Evolutionary conservation across 495 filamentous ascomycete genomes (phyloP).

Genomic region (Lophiotrema nucula): DNA sequence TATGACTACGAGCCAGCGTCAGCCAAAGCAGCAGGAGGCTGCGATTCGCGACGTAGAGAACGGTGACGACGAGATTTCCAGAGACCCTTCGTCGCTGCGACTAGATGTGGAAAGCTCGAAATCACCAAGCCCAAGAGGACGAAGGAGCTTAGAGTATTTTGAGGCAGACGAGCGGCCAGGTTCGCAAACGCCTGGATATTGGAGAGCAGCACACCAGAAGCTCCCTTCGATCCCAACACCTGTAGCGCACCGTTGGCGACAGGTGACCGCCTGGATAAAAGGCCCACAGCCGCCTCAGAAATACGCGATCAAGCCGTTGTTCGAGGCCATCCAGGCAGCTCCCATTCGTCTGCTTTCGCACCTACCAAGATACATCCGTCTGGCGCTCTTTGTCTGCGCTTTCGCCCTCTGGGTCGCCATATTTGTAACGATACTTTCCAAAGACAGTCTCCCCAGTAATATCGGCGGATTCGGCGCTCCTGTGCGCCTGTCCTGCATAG

Average conservation of each 20-base stretch:
- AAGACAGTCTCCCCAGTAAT: conserved; percentile 7
- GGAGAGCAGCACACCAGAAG: too few species aligned
- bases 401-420: conserved; percentile 18
- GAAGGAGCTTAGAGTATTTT: too few species aligned
- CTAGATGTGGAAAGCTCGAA: too few species aligned
- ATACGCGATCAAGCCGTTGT: conserved; percentile 18
- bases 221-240: conserved; percentile 11
- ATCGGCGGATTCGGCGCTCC: conserved; percentile 20
- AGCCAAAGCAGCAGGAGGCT: too few species aligned
- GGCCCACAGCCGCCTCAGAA: conserved; percentile 15
- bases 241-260: neutral
- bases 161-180: too few species aligned
- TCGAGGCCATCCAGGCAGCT: conserved; percentile 20
- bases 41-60: too few species aligned
- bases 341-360: conserved; percentile 6
- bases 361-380: conserved; percentile 4
- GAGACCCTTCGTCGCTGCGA: too few species aligned
- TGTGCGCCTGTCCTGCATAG: conserved; percentile 17
- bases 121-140: too few species aligned
- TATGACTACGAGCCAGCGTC: too few species aligned
- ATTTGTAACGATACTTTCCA: conserved; percentile 11
- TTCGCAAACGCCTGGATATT: too few species aligned
- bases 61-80: too few species aligned
- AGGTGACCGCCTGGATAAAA: conserved; percentile 8
- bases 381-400: neutral